Base-by-base conservation (phyloP, 2,329 filamentous ascomycete genomes). In the Dothideomycetes sp. region DNA sequence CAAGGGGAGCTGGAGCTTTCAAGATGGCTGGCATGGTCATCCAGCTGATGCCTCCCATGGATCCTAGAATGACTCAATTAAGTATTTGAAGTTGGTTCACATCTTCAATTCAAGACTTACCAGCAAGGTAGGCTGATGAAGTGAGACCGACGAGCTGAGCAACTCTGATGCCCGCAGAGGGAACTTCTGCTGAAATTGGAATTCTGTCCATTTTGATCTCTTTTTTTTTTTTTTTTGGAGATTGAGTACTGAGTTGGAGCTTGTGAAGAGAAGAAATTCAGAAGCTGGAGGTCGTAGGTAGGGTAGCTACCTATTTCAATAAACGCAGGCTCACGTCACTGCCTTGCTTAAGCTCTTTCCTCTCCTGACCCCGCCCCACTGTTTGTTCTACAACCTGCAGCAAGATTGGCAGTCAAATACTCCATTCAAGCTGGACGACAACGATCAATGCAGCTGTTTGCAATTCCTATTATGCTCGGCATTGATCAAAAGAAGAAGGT, bases 61-160 rank as follows among this genome's bases (percentile, higher is more conserved):
- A 15, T 6, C 40, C 40, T 42, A 4, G 13, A 17, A 32, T 8
- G 13, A n/a, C 12, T 7, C 19, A 23, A 18, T 33, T 12, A 25
- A 27, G 23, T 9, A 22, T 32, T n/a, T 3, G 5, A 9, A 16
- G 10, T 28, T 19, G 13, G 4, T 13, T n/a, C 9, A n/a, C 7
- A n/a, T 4, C 11, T 4, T 13, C 17, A n/a, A 9, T 19, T 15
- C 22, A 23, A 22, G 25, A 39, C 55, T 31, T 47, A 65, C 65
- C 64, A n/a, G 61, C 53, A 3, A 70, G 51, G 41, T 68, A 64
- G 16, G 68, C 64, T 25, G 71, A 65, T 32, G 67, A 51, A 22
- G 73, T 70, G 46, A 78, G 63, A 42, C 70, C 68, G 5, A 72
- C 51, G 8, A 65, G 64, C 53, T 74, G 71, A 17, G 68, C 63